Evolutionary conservation across 768 basidiomycete species (phyloP), one percentile per base, ranked within the genome.

Genomic region (Naganishia onofrii): DNA sequence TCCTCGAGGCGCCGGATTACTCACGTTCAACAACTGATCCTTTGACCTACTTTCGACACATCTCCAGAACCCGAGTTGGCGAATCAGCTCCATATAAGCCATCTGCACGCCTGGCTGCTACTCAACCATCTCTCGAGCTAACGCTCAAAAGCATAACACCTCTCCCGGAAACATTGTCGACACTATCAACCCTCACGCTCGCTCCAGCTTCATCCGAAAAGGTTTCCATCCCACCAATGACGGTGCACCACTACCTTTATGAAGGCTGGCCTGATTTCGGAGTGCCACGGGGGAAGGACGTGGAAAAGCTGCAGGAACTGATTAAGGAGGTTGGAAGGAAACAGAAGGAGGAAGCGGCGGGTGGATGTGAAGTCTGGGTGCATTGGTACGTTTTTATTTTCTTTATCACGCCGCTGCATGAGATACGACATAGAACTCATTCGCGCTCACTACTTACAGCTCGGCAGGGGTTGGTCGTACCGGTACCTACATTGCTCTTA

Each of bases 401-500:
- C 31, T 23, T 38, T 21, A 3, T 7, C 48, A 21, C 12, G 7
- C 23, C 48, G 3, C 13, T 26, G 48, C 23, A 17, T 17, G 42
- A 8, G 7, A 42, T 51, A n/a, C n/a, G 21, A 5, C 79, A 75
- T 79, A 66, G 48, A 76, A 74, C 34, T 26, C n/a, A 38, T 12
- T 26, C 29, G 12, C 38, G 23, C 36, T 32, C 19, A 10, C 57
- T 38, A 12, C 9, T 51, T 76, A 26, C 26, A 63, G 80, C 69
- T 81, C 80, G 17, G 80, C 81, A 10, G 81, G 81, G 19, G 77
- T 82, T 4, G 81, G 81, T 19, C 57, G 81, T 17, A 82, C 80
- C 15, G 81, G 81, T 0, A 75, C 79, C 3, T 81, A 77, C 72
- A 79, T 82, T 28, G 78, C 80, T 13, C 73, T 82, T 17, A 72